phyloP scores from a whole-genome alignment of 2,329 filamentous ascomycete genomes.

The Tolypocladium pustulatum region DNA sequence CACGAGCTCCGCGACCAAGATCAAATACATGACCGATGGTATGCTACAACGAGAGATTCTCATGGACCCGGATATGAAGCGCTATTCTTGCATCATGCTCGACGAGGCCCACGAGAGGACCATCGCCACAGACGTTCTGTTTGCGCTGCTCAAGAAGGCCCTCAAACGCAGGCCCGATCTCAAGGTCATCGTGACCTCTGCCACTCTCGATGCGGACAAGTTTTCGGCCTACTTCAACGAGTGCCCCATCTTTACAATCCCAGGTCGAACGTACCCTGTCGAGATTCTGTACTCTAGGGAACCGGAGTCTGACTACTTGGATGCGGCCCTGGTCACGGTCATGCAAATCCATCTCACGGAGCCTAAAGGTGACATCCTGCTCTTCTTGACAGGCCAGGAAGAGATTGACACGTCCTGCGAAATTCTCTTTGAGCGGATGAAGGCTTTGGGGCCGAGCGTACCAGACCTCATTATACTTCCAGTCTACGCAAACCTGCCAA shows the following conservation, averaged over 20 bases:
- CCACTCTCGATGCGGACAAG: constrained; percentile 93
- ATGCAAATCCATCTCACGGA: constrained; percentile 98
- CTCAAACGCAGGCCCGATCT: constrained; percentile 76
- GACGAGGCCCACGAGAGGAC: constrained; percentile 98
- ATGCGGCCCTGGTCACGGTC: constrained; percentile 86
- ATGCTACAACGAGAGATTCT: constrained; percentile 96
- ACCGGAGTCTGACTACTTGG: constrained; percentile 90
- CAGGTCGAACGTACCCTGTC: constrained; percentile 88
- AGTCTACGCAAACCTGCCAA: constrained; percentile 90
- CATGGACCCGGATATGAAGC: constrained; percentile 76
- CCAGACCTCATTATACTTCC: constrained; percentile 89
- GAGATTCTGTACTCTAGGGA: constrained; percentile 93
- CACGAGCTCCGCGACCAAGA: constrained; percentile 76
- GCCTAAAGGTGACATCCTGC: constrained; percentile 83
- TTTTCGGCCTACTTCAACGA: constrained; percentile 95
- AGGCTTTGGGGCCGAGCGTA: constrained; percentile 79
- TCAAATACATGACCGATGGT: constrained; percentile 99
- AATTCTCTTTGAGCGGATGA: constrained; percentile 91
- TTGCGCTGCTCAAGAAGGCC: constrained; percentile 89
- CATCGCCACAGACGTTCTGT: constrained; percentile 90
- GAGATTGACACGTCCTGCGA: constrained; percentile 95
- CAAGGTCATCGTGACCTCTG: constrained; percentile 92
- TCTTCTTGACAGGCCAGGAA: constrained; percentile 95
- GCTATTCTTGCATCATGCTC: constrained; percentile 95
- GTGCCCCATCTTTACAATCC: constrained; percentile 93